phyloP scores from a whole-genome alignment of 768 basidiomycete genomes.

The Trichaptum fuscoviolaceum region DNA sequence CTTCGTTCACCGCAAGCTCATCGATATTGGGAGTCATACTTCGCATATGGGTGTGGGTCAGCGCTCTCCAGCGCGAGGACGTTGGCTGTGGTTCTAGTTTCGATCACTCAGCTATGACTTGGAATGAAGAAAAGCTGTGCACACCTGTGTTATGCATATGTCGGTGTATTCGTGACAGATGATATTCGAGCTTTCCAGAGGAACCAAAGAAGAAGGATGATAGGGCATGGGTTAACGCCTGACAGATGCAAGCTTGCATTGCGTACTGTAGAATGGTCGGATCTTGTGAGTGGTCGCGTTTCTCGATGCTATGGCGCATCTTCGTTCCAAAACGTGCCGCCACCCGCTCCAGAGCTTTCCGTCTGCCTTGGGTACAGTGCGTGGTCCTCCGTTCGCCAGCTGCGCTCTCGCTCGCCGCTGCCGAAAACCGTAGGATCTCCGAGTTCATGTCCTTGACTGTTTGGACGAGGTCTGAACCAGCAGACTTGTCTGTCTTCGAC shows the following conservation, averaged over 20 bases:
- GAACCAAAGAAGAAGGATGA: conserved; percentile 72
- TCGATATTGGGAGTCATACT: conserved; percentile 59
- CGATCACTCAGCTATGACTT: conserved; percentile 13
- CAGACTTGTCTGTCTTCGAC: conserved; percentile 70
- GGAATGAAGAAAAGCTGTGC: conserved; percentile 16
- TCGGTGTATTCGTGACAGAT: conserved; percentile 55
- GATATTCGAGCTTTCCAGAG: conserved; percentile 61
- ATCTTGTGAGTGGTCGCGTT: conserved; percentile 66
- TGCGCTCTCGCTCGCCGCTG: conserved; percentile 65
- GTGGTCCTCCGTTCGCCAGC: conserved; percentile 32
- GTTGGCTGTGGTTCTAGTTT: conserved; percentile 67
- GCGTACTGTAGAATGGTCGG: conserved; percentile 74
- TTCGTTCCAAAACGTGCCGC: background rate
- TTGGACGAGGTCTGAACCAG: conserved; percentile 73
- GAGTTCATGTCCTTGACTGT: conserved; percentile 76
- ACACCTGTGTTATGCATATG: conserved; percentile 52
- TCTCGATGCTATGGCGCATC: background rate
- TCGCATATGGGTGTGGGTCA: conserved; percentile 67
- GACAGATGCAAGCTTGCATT: conserved; percentile 51
- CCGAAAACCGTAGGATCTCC: conserved; percentile 76
- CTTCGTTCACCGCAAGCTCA: conserved; percentile 64
- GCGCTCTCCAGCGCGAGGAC: conserved; percentile 70
- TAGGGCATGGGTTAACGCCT: conserved; percentile 50
- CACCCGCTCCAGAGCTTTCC: conserved; percentile 1
- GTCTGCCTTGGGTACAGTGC: background rate